These are phyloP conservation scores for Yueomyces sinensis DNA, from an alignment of 805 yeast genomes.

Conservation along the genomic window DNA sequence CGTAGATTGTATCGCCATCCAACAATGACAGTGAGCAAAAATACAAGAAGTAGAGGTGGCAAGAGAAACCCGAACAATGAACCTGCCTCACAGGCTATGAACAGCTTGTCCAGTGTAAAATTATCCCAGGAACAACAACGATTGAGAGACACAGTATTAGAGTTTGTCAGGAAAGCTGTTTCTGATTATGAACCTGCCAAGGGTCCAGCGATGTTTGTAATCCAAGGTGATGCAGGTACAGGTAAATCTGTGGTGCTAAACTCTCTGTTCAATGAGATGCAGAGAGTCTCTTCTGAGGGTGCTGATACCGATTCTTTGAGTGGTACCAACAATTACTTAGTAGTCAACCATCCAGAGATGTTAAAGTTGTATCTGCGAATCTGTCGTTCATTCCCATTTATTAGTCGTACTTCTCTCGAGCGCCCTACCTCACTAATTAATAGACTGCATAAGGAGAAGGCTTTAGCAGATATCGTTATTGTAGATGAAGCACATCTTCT, in stretches of 20 bases:
- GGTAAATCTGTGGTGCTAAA: conserved; percentile 34
- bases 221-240: conserved; percentile 37
- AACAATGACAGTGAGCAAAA: no score
- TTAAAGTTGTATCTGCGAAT: conserved; percentile 30
- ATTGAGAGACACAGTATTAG: conserved; percentile 20
- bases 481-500: conserved; percentile 35
- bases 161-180: conserved; percentile 18
- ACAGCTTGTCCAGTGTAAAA: conserved; percentile 24
- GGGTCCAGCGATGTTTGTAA: conserved; percentile 26
- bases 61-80: background rate
- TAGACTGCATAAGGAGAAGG: conserved; percentile 17
- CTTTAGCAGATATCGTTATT: conserved; percentile 26
- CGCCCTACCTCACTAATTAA: conserved; percentile 34
- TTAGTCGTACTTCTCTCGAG: conserved; percentile 27
- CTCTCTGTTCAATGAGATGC: conserved; percentile 31
- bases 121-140: conserved; percentile 27
- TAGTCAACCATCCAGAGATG: conserved; percentile 38
- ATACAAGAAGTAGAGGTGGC: no score
- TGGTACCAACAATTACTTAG: conserved; percentile 26
- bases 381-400: conserved; percentile 25
- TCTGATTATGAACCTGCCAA: conserved; percentile 7
- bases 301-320: conserved; percentile 6
- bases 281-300: conserved; percentile 6
- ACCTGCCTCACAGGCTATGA: conserved; percentile 20
- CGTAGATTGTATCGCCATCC: no score